A percentile compares a stretch with the other conserved stretches of the same genome.
Evolutionary conservation across 2,329 filamentous ascomycete species (phyloP).

Genomic region (Fusarium keratoplasticum): DNA sequence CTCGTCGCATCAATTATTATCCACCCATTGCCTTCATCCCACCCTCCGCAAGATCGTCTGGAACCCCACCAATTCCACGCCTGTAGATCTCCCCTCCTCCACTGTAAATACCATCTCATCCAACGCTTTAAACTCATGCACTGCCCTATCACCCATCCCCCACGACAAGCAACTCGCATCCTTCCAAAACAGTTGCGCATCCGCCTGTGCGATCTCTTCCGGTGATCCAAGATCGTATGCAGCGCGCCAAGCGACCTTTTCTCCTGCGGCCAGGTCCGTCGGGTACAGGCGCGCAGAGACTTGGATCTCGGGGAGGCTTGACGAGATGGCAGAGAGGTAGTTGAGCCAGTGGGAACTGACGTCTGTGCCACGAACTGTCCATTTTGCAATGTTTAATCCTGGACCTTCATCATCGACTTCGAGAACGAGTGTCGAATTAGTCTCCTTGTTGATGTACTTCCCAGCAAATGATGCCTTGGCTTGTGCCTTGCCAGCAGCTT

Average conservation of each 20-base stretch:
- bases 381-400: background rate
- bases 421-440: background rate
- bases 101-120: constrained; percentile 15
- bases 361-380: constrained; percentile 12
- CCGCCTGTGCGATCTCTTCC: background rate
- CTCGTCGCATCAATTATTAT: background rate
- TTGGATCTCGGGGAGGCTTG: background rate
- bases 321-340: background rate
- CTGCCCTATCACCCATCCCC: background rate
- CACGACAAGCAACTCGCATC: constrained; percentile 13
- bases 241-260: background rate
- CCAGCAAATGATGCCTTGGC: background rate
- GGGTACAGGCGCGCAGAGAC: background rate
- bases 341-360: constrained; percentile 1
- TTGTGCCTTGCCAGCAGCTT: constrained; percentile 9
- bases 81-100: background rate
- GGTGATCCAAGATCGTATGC: background rate
- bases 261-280: background rate
- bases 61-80: constrained; percentile 9
- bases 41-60: background rate
- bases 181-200: constrained; percentile 2
- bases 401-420: background rate
- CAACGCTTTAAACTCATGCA: background rate
- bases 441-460: background rate
- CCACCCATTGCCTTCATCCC: background rate